A percentile compares a stretch with the other conserved stretches of the same genome.
These are phyloP conservation scores for Blepharisma undulans DNA, from an alignment of 169 alveolate species.

Conservation along the genomic window DNA sequence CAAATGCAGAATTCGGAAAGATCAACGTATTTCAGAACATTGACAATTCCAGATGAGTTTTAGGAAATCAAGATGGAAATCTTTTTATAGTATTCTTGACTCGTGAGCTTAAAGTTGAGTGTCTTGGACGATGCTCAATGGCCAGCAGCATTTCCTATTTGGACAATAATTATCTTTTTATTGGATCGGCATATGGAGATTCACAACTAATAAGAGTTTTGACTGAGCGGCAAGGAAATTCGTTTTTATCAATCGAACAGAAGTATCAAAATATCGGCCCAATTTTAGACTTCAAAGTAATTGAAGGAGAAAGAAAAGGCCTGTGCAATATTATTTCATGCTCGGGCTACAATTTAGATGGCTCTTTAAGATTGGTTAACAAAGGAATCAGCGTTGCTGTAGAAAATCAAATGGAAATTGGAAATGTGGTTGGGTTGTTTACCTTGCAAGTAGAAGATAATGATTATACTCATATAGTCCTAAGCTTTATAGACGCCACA, in stretches of 20 bases:
- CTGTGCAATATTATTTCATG: neutral
- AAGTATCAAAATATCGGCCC: neutral
- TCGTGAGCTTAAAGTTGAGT: neutral
- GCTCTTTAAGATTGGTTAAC: neutral
- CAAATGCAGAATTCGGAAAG: neutral
- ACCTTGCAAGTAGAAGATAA: neutral
- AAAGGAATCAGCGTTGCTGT: neutral
- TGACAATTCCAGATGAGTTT: neutral
- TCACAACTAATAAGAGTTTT: neutral
- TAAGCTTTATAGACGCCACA: neutral
- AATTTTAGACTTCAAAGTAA: neutral
- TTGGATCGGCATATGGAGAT: neutral
- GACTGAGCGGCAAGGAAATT: neutral
- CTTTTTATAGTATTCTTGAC: neutral
- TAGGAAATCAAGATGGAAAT: neutral
- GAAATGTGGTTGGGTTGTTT: neutral
- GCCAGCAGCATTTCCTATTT: neutral
- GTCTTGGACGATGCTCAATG: neutral
- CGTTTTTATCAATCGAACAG: neutral
- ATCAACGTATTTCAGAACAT: neutral
- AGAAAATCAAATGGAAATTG: neutral
- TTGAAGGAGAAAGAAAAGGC: constrained; percentile 1
- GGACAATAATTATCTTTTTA: neutral
- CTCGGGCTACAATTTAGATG: neutral
- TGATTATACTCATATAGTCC: neutral